These are phyloP conservation scores for Rhizophora mangle DNA, from an alignment of 345 rosid species.

Conservation along the genomic window DNA sequence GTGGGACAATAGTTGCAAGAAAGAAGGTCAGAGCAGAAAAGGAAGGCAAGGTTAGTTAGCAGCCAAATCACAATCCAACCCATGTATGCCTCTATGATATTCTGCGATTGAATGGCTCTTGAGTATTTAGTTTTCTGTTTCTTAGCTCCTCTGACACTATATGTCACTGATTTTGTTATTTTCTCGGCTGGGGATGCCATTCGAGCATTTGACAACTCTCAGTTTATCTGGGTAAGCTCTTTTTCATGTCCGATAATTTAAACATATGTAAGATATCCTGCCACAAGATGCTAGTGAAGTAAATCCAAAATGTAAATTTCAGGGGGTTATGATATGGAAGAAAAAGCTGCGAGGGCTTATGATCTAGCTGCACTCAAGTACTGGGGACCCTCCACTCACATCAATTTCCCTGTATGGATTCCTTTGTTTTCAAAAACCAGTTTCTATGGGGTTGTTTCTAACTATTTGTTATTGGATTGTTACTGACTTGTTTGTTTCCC, in stretches of 20 bases:
- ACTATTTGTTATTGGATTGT: slow-evolving; percentile 8
- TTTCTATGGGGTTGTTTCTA: slow-evolving; percentile 17
- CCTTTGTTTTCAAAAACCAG: slow-evolving; percentile 4
- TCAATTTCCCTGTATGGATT: slow-evolving; percentile 66
- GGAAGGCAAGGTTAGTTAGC: slow-evolving; percentile 77
- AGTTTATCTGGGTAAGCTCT: slow-evolving; percentile 85
- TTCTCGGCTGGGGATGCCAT: slow-evolving; percentile 22
- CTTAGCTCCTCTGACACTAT: not conserved
- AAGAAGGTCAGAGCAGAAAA: slow-evolving; percentile 90
- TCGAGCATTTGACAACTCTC: slow-evolving; percentile 37
- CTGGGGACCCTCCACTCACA: slow-evolving; percentile 95
- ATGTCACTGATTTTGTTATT: not conserved
- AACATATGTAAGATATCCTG: not conserved
- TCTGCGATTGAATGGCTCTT: slow-evolving; percentile 9
- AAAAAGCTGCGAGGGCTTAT: slow-evolving; percentile 95
- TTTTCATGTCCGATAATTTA: slow-evolving; percentile 12
- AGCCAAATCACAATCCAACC: not conserved
- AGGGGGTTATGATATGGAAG: slow-evolving; percentile 99
- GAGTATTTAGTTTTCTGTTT: not conserved
- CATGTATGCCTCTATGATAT: not conserved
- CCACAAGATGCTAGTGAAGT: slow-evolving; percentile 6
- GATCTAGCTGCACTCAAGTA: slow-evolving; percentile 98
- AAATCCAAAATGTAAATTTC: slow-evolving; percentile 31
- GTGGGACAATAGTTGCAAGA: slow-evolving; percentile 97
- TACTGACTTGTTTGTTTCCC: not conserved